Evolutionary conservation across 176 grass and related monocot genomes (phyloP).

Genomic region (Oryza longistaminata): DNA sequence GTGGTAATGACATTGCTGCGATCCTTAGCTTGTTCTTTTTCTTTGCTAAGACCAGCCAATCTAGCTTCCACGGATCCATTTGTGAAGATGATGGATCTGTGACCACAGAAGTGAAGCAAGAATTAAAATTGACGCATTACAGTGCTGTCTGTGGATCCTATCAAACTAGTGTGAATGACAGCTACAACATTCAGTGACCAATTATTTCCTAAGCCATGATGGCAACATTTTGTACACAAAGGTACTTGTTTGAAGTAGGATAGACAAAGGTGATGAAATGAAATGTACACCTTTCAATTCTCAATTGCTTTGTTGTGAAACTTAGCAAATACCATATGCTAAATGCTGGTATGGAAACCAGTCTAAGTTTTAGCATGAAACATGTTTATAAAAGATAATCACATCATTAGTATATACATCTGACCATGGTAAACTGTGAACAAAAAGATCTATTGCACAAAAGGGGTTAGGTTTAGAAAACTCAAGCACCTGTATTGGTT

Average conservation of each 20-base stretch:
- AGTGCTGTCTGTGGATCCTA: background rate
- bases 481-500: constrained; percentile 80
- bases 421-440: background rate
- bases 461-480: background rate
- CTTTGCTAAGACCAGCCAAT: constrained; percentile 75
- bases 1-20: constrained; percentile 75
- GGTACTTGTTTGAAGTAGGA: background rate
- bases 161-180: constrained; percentile 6
- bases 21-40: constrained; percentile 83
- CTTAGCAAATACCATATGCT: background rate
- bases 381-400: background rate
- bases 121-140: background rate
- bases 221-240: background rate
- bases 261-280: background rate
- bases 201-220: constrained; percentile 6
- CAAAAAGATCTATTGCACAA: background rate
- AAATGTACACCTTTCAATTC: background rate
- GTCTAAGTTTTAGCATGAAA: background rate
- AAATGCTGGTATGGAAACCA: background rate
- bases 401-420: background rate
- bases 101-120: constrained; percentile 1
- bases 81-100: constrained; percentile 86
- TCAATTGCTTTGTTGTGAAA: background rate
- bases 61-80: constrained; percentile 75
- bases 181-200: background rate